phyloP scores from a whole-genome alignment of 257 asterid species.

The Solanum appendiculatum region DNA sequence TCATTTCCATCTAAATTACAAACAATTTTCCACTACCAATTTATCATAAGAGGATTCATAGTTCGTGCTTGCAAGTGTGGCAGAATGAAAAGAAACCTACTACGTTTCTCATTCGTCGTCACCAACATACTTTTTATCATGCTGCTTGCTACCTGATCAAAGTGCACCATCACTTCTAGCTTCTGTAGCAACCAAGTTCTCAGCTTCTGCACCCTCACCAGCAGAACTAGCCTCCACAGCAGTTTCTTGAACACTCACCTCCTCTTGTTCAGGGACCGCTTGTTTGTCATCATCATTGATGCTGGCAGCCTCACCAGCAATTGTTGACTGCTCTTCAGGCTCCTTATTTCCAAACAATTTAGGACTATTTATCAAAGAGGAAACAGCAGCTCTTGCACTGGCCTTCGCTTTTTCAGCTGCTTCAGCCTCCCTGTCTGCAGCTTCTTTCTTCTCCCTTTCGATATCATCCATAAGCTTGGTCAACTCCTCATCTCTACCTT shows the following conservation, averaged over 20 bases:
- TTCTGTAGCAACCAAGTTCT: slow-evolving; percentile 10
- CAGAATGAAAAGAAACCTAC: background rate
- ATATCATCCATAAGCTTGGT: slow-evolving; percentile 49
- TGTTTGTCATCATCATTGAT: background rate
- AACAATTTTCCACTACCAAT: background rate
- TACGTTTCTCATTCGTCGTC: background rate
- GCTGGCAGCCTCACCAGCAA: slow-evolving; percentile 8
- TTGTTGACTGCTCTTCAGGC: slow-evolving; percentile 17
- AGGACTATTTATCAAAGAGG: slow-evolving; percentile 54
- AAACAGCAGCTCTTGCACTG: slow-evolving; percentile 55
- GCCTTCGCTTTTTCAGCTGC: slow-evolving; percentile 74
- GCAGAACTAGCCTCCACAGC: slow-evolving; percentile 8
- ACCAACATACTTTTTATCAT: background rate
- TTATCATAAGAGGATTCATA: background rate
- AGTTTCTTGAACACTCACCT: slow-evolving; percentile 13
- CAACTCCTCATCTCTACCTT: slow-evolving; percentile 72
- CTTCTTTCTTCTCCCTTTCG: slow-evolving; percentile 64
- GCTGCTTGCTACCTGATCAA: background rate
- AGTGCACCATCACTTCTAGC: slow-evolving; percentile 10
- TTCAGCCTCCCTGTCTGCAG: slow-evolving; percentile 67
- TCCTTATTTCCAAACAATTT: slow-evolving; percentile 49
- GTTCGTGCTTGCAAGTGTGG: background rate
- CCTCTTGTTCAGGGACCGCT: too few species aligned
- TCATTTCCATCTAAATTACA: background rate
- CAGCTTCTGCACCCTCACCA: slow-evolving; percentile 7